These are phyloP conservation scores for Macrotyloma uniflorum DNA, from an alignment of 306 rosid species.

Conservation along the genomic window DNA sequence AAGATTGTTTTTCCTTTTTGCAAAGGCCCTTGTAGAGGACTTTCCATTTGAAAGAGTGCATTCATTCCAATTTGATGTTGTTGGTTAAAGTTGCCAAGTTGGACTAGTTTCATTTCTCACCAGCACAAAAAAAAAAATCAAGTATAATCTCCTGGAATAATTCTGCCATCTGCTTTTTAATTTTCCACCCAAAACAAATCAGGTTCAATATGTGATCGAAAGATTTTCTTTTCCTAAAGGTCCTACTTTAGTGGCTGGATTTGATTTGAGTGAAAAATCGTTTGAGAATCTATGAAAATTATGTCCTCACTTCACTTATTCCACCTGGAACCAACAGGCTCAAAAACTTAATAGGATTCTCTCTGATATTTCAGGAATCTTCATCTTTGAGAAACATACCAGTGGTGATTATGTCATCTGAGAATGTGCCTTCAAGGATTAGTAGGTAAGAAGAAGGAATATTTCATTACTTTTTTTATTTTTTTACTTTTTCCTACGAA, in stretches of 20 bases:
- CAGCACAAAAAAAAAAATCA: background rate
- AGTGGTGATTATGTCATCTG: constrained; percentile 96
- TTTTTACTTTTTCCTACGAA: background rate
- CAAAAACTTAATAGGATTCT: constrained; percentile 39
- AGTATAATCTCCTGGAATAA: constrained; percentile 41
- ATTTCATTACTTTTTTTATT: background rate
- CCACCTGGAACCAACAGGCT: constrained; percentile 34
- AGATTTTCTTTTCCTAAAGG: constrained; percentile 32
- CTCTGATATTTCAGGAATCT: constrained; percentile 78
- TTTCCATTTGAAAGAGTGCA: constrained; percentile 35
- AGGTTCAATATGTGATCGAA: constrained; percentile 35
- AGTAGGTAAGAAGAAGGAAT: constrained; percentile 53
- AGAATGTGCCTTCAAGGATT: constrained; percentile 93
- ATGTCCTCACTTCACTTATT: constrained; percentile 30
- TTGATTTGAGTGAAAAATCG: constrained; percentile 29
- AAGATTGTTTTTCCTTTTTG: constrained; percentile 15
- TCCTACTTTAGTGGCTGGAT: constrained; percentile 32
- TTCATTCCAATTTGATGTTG: constrained; percentile 37
- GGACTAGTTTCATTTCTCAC: constrained; percentile 36
- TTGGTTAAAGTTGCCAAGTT: constrained; percentile 35
- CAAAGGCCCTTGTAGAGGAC: background rate
- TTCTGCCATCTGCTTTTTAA: constrained; percentile 36
- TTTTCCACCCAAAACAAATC: constrained; percentile 44
- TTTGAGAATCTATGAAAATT: constrained; percentile 33
- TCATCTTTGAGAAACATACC: constrained; percentile 87